Conservation (phyloP, 768 basidiomycete genomes). For the Leccinum olivaceopallidum region DNA sequence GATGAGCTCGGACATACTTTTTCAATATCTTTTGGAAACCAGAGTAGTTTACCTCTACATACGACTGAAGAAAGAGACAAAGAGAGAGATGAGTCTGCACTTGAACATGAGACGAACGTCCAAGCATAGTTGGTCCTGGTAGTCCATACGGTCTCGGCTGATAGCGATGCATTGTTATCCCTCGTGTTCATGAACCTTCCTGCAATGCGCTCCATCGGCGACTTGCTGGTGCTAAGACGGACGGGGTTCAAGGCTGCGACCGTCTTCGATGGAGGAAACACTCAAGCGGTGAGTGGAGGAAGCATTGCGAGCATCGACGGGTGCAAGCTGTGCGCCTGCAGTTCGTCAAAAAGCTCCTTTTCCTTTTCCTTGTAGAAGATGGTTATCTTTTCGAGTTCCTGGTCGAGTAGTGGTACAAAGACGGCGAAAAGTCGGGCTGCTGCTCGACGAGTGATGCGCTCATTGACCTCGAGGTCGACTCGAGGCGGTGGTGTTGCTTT, state of each 20-base stretch:
- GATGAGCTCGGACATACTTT: too few species aligned
- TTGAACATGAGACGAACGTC: slow-evolving; percentile 76
- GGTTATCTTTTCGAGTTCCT: background rate
- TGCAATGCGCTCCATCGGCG: too few species aligned
- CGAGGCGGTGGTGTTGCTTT: slow-evolving; percentile 53
- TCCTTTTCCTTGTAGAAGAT: background rate
- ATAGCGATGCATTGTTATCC: too few species aligned
- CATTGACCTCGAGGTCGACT: background rate
- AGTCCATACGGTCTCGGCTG: too few species aligned
- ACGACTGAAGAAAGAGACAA: slow-evolving; percentile 78
- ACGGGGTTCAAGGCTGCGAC: slow-evolving; percentile 36
- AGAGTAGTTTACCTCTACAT: slow-evolving; percentile 88
- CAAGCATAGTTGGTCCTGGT: too few species aligned
- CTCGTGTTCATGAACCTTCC: too few species aligned
- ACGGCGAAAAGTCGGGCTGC: background rate
- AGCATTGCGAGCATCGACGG: too few species aligned
- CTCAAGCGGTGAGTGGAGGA: too few species aligned
- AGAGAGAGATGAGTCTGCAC: slow-evolving; percentile 81
- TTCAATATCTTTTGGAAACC: slow-evolving; percentile 70
- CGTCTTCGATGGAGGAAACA: slow-evolving; percentile 18
- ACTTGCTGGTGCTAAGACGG: background rate
- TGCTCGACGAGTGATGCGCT: background rate
- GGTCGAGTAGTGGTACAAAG: background rate
- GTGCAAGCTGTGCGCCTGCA: background rate
- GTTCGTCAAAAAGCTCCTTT: background rate